Evolutionary conservation across 345 rosid genomes (phyloP), one percentile per base, ranked within the genome.

Genomic region (Dimocarpus longan): DNA sequence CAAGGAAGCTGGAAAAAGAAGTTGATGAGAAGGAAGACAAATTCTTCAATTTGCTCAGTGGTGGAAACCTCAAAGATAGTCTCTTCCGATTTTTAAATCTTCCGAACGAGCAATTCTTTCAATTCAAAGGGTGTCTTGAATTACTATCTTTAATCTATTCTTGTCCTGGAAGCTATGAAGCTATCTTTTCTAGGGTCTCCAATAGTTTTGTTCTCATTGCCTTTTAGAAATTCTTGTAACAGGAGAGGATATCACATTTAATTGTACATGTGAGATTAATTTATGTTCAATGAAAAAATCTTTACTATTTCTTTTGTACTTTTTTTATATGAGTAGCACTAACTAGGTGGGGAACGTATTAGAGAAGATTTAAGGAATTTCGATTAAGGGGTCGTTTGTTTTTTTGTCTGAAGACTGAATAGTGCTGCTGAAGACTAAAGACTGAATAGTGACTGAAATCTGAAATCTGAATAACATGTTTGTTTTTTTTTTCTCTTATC

Each of bases 1-100:
- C 2, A 85, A 78, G 80, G 82, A 74, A 52, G 43, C 43, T 22
- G 60, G 32, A 68, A 80, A 60, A 59, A 84, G 76, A 44, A 62
- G 64, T 2, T 2, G 75, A 74, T 42, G 82, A 63, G 13, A 68
- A 52, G 48, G 85, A 84, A 42, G 89, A 85, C 80, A 82, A 89
- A 1, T 84, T 89, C 75, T 89, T 82, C 78, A 80, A 78, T 77
- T 77, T 89, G 83, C 88, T 86, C n/a, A 78, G 85, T 0, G 82
- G 85, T 21, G 90, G 88, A 77, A 84, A 22, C 79, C 59, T 84
- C 70, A 78, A 81, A 56, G 82, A 80, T 43, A 82, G 84, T 79
- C 80, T 82, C 26, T 84, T 87, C 80, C 84, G 76, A 84, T 77
- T 10, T 10, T 10, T 6, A 8, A 52, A 18, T 7, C 32, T 13